Conservation (phyloP, 164 flowering plant species). For the Chimonanthus salicifolius region DNA sequence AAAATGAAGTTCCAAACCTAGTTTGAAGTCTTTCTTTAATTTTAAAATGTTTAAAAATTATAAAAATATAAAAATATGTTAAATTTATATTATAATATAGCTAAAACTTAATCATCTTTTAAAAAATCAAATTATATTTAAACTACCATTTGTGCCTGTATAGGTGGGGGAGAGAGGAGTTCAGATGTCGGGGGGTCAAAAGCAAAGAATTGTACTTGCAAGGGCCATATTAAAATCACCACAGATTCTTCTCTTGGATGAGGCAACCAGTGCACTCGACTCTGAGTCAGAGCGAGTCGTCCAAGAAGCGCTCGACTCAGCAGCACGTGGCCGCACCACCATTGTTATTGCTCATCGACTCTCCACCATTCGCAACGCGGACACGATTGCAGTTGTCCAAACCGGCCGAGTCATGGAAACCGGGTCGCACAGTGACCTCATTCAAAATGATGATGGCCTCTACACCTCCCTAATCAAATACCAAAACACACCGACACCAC, state of each 20-base stretch:
- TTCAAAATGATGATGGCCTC: slow-evolving; percentile 16
- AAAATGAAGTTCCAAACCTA: no score
- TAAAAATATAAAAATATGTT: no score
- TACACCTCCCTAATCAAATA: slow-evolving; percentile 31
- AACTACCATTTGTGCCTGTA: no score
- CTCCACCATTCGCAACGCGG: slow-evolving; percentile 35
- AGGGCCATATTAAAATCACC: slow-evolving; percentile 47
- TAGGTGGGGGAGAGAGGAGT: slow-evolving; percentile 50
- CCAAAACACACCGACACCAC: slow-evolving; percentile 13
- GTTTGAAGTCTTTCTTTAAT: no score
- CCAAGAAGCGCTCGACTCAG: slow-evolving; percentile 43
- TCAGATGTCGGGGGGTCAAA: slow-evolving; percentile 57
- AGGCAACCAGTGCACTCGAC: slow-evolving; percentile 60
- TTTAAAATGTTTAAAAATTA: no score
- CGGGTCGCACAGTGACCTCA: slow-evolving; percentile 39
- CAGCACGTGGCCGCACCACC: slow-evolving; percentile 41
- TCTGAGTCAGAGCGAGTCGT: slow-evolving; percentile 42
- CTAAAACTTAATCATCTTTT: no score
- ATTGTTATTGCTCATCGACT: slow-evolving; percentile 48
- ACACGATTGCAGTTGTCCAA: slow-evolving; percentile 36
- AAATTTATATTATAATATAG: no score
- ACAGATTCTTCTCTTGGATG: slow-evolving; percentile 45
- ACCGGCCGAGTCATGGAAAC: slow-evolving; percentile 38
- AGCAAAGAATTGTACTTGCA: slow-evolving; percentile 55
- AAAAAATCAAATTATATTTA: no score